phyloP scores from a whole-genome alignment of 2,329 filamentous ascomycete genomes.

The Keithomyces neogunnii region DNA sequence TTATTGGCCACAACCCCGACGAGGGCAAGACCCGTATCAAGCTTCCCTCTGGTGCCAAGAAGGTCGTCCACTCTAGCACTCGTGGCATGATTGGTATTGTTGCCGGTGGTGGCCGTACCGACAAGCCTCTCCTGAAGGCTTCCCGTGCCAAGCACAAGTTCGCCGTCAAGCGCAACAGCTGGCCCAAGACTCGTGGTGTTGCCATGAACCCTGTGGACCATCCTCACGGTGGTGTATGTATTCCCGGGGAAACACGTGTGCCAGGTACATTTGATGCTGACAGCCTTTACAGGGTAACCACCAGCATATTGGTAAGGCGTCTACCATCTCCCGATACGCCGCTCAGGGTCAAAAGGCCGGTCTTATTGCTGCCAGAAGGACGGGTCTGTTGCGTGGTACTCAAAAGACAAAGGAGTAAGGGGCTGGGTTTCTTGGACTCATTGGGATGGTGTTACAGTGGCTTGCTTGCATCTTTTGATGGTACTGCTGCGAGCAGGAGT shows the following conservation, averaged over 20 bases:
- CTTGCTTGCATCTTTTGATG: conserved; percentile 51
- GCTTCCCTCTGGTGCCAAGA: conserved; percentile 98
- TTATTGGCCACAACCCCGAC: conserved; percentile 95
- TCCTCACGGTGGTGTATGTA: conserved; percentile 81
- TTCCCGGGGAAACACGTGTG: background rate
- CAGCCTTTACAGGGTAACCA: conserved; percentile 74
- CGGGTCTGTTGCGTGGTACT: conserved; percentile 99
- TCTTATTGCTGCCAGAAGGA: conserved; percentile 99
- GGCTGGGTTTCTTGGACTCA: conserved; percentile 44
- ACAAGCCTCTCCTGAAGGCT: conserved; percentile 99
- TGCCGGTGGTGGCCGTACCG: conserved; percentile 97
- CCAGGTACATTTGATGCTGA: conserved; percentile 29
- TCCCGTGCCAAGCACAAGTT: conserved; percentile 99
- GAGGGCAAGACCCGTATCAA: conserved; percentile 99
- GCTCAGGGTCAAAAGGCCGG: conserved; percentile 98
- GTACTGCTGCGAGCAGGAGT: conserved; percentile 38
- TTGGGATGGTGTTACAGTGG: conserved; percentile 58
- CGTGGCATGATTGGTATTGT: conserved; percentile 99
- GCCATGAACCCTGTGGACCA: conserved; percentile 99
- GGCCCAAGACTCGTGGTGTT: conserved; percentile 99
- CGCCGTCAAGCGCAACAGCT: conserved; percentile 99
- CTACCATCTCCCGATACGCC: conserved; percentile 97
- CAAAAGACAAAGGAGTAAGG: conserved; percentile 98
- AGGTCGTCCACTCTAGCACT: conserved; percentile 85
- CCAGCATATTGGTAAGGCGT: conserved; percentile 99